A percentile compares a stretch with the other conserved stretches of the same genome.
phyloP scores from a whole-genome alignment of 352 stramenopile species.

The Pythium brassicae region DNA sequence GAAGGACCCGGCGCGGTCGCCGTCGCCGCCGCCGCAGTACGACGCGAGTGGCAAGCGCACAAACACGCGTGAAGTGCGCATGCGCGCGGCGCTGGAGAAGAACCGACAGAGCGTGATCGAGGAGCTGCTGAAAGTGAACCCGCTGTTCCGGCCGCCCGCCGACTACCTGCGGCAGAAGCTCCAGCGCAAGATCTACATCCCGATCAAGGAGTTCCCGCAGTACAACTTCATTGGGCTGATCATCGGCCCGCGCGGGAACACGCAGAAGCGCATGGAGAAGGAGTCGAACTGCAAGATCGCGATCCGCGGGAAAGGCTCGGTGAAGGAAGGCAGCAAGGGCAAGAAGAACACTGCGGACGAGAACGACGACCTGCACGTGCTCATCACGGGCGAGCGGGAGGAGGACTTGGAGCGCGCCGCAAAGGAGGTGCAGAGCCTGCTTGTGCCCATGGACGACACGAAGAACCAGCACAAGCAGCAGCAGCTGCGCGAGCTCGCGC shows the following conservation, averaged over 20 bases:
- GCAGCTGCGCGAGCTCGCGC: slow-evolving; percentile 96
- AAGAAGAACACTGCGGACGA: slow-evolving; percentile 91
- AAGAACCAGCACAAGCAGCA: slow-evolving; percentile 98
- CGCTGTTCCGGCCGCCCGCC: slow-evolving; percentile 76
- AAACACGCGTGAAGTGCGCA: slow-evolving; percentile 96
- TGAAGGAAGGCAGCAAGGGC: slow-evolving; percentile 96
- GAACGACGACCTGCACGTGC: slow-evolving; percentile 96
- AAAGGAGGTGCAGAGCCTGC: slow-evolving; percentile 86
- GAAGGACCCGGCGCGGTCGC: slow-evolving; percentile 87
- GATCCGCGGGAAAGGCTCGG: slow-evolving; percentile 94
- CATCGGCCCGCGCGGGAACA: slow-evolving; percentile 98
- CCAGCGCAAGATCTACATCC: slow-evolving; percentile 96
- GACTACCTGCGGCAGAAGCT: slow-evolving; percentile 92
- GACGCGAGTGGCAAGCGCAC: slow-evolving; percentile 94
- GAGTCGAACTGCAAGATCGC: slow-evolving; percentile 99
- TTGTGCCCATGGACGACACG: slow-evolving; percentile 90
- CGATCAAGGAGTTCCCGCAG: slow-evolving; percentile 95
- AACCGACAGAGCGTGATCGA: slow-evolving; percentile 93
- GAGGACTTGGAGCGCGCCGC: slow-evolving; percentile 82
- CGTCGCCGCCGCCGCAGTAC: slow-evolving; percentile 94
- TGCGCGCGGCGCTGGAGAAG: slow-evolving; percentile 89
- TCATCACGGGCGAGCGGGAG: slow-evolving; percentile 90
- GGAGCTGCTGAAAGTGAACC: slow-evolving; percentile 95
- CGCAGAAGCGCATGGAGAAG: slow-evolving; percentile 98
- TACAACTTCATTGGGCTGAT: slow-evolving; percentile 99